These are phyloP conservation scores for Eucalyptus curtisii DNA, from an alignment of 345 rosid genomes.

Conservation along the genomic window DNA sequence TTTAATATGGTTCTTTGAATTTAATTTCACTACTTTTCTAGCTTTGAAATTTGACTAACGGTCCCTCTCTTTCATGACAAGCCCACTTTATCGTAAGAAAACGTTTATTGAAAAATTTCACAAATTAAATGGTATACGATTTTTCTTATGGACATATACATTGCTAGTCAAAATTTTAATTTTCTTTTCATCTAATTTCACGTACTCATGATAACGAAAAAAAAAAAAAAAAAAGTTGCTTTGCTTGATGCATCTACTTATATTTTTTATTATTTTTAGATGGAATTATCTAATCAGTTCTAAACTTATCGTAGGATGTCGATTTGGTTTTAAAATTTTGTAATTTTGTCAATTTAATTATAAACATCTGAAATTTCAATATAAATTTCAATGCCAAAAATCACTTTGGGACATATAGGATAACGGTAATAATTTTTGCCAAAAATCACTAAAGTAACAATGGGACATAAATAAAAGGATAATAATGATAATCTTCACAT, in stretches of 20 bases:
- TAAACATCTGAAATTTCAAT: not conserved
- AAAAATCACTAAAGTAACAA: fast-evolving
- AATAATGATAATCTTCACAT: no score
- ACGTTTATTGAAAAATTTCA: not conserved
- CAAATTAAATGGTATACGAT: not conserved
- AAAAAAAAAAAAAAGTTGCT: not conserved
- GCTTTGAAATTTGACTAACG: not conserved
- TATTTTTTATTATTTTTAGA: not conserved
- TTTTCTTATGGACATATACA: not conserved
- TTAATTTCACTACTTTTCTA: not conserved
- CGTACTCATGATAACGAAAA: not conserved
- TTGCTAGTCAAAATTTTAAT: not conserved
- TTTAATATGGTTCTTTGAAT: not conserved
- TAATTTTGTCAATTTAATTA: fast-evolving
- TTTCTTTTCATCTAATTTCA: not conserved
- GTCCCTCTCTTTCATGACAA: not conserved
- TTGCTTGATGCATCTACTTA: not conserved
- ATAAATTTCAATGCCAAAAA: not conserved
- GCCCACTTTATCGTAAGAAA: not conserved
- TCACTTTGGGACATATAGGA: no score
- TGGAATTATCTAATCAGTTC: not conserved
- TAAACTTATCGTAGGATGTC: not conserved
- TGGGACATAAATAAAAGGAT: no score
- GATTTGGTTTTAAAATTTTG: fast-evolving
- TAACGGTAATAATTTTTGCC: no score